phyloP scores from a whole-genome alignment of 495 filamentous ascomycete genomes.

The Podospora pseudoanserina region DNA sequence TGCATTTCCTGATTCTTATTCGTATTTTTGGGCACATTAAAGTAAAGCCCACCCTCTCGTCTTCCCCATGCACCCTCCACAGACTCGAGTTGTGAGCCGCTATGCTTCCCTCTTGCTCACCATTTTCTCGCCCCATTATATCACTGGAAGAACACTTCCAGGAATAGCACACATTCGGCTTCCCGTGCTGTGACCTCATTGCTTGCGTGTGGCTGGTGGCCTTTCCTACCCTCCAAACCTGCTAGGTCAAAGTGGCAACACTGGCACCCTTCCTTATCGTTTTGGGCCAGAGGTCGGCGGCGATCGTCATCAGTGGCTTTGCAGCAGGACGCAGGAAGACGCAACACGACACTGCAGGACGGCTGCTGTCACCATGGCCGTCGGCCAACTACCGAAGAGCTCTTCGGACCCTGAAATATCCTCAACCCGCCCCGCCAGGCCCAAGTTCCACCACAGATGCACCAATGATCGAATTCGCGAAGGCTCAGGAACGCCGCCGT shows the following conservation, averaged over 20 bases:
- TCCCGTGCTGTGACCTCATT: conserved; percentile 26
- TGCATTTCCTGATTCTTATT: not conserved
- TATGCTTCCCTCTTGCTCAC: not conserved
- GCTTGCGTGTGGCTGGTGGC: conserved; percentile 10
- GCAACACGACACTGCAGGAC: not conserved
- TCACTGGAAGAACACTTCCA: not conserved
- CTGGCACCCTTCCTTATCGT: conserved; percentile 1
- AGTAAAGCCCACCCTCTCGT: not conserved
- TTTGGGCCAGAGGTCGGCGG: not conserved
- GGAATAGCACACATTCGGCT: not conserved
- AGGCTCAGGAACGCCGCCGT: conserved; percentile 31
- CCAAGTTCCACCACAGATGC: conserved; percentile 44
- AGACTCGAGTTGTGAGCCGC: not conserved
- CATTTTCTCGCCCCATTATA: not conserved
- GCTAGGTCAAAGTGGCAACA: conserved; percentile 15
- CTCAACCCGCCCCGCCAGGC: conserved; percentile 26
- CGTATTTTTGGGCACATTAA: not conserved
- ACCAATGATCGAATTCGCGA: conserved; percentile 47
- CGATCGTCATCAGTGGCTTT: conserved; percentile 20
- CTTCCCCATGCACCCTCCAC: not conserved
- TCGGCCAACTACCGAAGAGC: conserved; percentile 22
- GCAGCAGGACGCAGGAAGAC: conserved; percentile 8
- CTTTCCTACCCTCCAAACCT: conserved; percentile 8
- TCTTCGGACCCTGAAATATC: conserved; percentile 26
- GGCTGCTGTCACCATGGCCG: conserved; percentile 28